Evolutionary conservation across 1,284 basidiomycete genomes (phyloP).

Genomic region (Earliella scabrosa): DNA sequence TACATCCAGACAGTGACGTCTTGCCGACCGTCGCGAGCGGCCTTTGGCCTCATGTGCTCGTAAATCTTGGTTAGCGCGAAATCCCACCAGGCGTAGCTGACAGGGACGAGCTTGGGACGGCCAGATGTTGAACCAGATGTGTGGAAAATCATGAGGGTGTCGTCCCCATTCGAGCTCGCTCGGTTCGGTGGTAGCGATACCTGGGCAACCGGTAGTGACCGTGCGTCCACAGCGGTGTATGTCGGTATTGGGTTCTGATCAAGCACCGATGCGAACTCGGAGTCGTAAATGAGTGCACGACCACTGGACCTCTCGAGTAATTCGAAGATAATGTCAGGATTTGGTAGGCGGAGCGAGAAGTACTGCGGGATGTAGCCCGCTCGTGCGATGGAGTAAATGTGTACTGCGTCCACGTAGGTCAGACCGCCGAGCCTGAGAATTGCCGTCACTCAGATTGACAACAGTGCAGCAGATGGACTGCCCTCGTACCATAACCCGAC

Average conservation of each 20-base stretch:
- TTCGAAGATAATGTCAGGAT: constrained; percentile 67
- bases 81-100: constrained; percentile 49
- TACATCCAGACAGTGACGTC: constrained; percentile 56
- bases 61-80: constrained; percentile 30
- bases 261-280: constrained; percentile 44
- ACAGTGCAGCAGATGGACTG: too few species aligned
- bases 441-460: too few species aligned
- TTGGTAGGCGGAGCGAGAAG: constrained; percentile 72
- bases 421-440: constrained; percentile 65
- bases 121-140: constrained; percentile 78
- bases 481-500: constrained; percentile 71
- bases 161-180: constrained; percentile 43
- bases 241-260: constrained; percentile 49
- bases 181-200: constrained; percentile 47
- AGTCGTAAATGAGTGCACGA: constrained; percentile 63
- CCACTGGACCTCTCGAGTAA: constrained; percentile 61
- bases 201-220: constrained; percentile 39
- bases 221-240: constrained; percentile 47
- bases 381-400: constrained; percentile 72
- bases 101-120: constrained; percentile 72
- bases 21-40: constrained; percentile 40
- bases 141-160: constrained; percentile 69
- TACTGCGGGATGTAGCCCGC: constrained; percentile 76
- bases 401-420: constrained; percentile 67
- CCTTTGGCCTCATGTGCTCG: constrained; percentile 26